Conservation (phyloP, 139 green algal species). For the Micractinium conductrix region DNA sequence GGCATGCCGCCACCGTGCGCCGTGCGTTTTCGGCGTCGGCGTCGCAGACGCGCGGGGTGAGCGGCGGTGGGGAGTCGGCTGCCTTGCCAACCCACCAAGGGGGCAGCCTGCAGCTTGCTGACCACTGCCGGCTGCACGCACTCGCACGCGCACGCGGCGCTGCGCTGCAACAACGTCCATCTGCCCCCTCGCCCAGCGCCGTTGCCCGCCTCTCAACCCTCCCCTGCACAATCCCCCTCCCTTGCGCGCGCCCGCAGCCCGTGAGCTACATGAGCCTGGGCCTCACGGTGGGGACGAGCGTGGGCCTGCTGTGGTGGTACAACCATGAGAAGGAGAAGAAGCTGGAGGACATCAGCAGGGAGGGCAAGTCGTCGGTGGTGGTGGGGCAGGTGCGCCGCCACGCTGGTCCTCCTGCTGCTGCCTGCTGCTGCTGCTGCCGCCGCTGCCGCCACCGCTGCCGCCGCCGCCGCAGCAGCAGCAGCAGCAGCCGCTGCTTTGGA, state of each 20-base stretch:
- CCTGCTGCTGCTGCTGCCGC: too few relatives aligned
- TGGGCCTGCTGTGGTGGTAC: slow-evolving; percentile 54
- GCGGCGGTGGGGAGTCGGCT: background rate
- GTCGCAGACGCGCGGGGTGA: slow-evolving; percentile 32
- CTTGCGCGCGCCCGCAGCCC: slow-evolving; percentile 24
- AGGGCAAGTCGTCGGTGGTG: slow-evolving; percentile 31
- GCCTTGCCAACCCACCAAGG: background rate
- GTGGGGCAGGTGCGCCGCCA: slow-evolving; percentile 29
- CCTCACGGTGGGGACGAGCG: slow-evolving; percentile 58
- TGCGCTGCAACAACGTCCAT: background rate
- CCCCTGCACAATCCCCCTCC: background rate
- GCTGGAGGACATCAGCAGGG: slow-evolving; percentile 31
- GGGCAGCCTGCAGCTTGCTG: background rate
- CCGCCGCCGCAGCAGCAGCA: too few relatives aligned
- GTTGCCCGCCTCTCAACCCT: background rate
- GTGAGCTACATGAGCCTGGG: slow-evolving; percentile 61
- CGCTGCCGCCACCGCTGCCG: too few relatives aligned
- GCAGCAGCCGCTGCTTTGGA: too few relatives aligned
- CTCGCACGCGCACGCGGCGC: background rate
- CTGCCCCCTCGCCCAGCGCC: background rate
- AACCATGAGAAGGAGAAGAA: slow-evolving; percentile 45
- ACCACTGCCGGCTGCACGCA: too few relatives aligned
- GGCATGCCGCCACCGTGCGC: background rate
- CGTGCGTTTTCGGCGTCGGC: slow-evolving; percentile 1
- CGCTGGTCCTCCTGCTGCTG: too few relatives aligned